Base-by-base conservation (phyloP, 495 filamentous ascomycete genomes). In the Patellaria atrata region DNA sequence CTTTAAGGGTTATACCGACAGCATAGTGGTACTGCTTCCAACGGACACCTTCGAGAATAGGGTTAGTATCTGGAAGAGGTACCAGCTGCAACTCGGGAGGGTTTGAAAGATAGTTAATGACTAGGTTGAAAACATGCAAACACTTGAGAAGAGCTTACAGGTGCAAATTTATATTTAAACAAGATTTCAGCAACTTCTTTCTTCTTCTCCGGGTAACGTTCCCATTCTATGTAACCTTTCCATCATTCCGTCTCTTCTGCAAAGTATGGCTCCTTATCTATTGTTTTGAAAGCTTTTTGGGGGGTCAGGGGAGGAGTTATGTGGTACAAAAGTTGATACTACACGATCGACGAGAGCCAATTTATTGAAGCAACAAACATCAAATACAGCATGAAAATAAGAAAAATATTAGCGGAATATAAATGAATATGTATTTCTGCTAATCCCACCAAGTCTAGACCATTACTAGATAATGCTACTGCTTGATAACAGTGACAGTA, bases 11-110 rank as follows among this genome's bases (percentile, higher is more conserved):
- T 2, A 60, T 57, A 2, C 71, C 72, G 15, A 73, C 41, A 2
- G 74, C 74, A n/a, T 62, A 49, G 51, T 80, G 75, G 59, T 68
- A 79, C 32, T 62, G 52, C 43, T 75, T 77, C 65, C 70, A 80
- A n/a, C 72, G 62, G 19, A 68, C 58, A 3, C 75, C 74, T 13
- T 64, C 53, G 3, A 80, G 55, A 6, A 79, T 55, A 2, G 74
- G 75, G 45, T 80, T 80, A 10, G 70, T 74, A 3, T 54, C 52
- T 3, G 74, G 74, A 11, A 79, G 60, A 0, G 68, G 70, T 4
- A 47, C 63, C 1, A 75, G 57, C 39, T 73, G 67, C 41, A 67
- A 79, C 41, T 77, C 74, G 0, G 75, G 71, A 23, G 61, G 60
- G 20, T 60, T 13, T 27, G 24, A 26, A 22, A 18, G 5, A 22